Evolutionary conservation across 768 basidiomycete genomes (phyloP).

Genomic region (Boletus rex-veris): DNA sequence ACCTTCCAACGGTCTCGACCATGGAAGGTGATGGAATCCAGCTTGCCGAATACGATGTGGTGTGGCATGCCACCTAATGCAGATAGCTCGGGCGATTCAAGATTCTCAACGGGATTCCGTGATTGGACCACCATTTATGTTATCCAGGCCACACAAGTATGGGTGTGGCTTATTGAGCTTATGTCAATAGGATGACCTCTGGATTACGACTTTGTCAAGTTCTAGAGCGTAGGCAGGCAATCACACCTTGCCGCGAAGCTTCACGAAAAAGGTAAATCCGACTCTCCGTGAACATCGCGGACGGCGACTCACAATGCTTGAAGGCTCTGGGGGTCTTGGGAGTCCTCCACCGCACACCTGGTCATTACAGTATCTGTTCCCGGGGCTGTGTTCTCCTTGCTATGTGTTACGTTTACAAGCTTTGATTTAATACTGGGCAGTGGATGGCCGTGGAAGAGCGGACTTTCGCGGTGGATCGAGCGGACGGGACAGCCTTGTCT

Average conservation of each 20-base stretch:
- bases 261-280: neutral
- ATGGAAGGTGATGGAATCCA: no score
- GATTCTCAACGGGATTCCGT: no score
- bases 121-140: neutral
- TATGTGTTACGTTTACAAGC: neutral
- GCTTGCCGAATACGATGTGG: no score
- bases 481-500: neutral
- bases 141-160: neutral
- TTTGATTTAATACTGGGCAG: neutral
- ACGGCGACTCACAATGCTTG: neutral
- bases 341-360: no score
- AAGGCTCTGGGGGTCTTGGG: no score
- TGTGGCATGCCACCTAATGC: no score
- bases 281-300: no score
- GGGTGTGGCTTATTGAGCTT: no score
- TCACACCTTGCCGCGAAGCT: neutral
- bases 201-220: neutral
- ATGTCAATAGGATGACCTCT: no score
- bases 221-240: neutral
- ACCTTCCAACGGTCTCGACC: no score
- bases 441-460: neutral
- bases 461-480: neutral
- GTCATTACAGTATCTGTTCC: no score
- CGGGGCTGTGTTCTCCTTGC: neutral
- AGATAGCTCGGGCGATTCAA: no score